Base-by-base conservation (phyloP, 2,329 filamentous ascomycete genomes). In the Aspergillus sp. region DNA sequence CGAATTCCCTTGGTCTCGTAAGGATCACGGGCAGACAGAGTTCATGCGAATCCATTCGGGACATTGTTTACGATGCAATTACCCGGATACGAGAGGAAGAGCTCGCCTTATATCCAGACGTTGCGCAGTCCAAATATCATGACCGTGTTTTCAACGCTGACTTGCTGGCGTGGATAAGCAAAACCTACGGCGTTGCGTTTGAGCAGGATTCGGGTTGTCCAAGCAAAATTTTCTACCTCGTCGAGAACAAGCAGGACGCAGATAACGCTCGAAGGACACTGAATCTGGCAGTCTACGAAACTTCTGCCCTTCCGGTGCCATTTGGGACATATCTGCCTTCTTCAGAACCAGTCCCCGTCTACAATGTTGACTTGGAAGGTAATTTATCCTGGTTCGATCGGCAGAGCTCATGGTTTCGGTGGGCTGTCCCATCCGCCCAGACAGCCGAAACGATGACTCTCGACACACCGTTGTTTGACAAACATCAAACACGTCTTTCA, bases 321-420 rank as follows among this genome's bases (percentile, higher is more conserved):
- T 72, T 73, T 40, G 65, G 66, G 43, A 71, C 71, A 5, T 72
- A 73, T 52, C 52, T 71, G 30, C 56, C 66, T 22, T 57, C 68
- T 3, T 62, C 64, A 0, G 59, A 68, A 42, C 46, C 54, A 3
- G 63, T 67, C 16, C 61, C 56, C 16, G 44, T 65, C 9, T 66
- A 69, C 35, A 50, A 55, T 43, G 58, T 68, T 26, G 52, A 55
- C 13, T 58, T 61, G 11, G 61, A 61, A 7, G 45, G 53, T 22
- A 62, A 56, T 49, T 54, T 62, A 9, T 60, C 66, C 9, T 71
- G 67, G 61, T 57, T 66, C 42, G 63, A 73, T 45, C 60, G 64
- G 20, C 57, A 64, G 45, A 66, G 64, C 20, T 41, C 59, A 30
- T 75, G 72, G 72, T 65, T 72, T 54, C 64, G 73, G 51, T 75